A percentile compares a stretch with the other conserved stretches of the same genome.
Evolutionary conservation across 495 filamentous ascomycete species (phyloP).

Genomic region (Penicillium pulvis): DNA sequence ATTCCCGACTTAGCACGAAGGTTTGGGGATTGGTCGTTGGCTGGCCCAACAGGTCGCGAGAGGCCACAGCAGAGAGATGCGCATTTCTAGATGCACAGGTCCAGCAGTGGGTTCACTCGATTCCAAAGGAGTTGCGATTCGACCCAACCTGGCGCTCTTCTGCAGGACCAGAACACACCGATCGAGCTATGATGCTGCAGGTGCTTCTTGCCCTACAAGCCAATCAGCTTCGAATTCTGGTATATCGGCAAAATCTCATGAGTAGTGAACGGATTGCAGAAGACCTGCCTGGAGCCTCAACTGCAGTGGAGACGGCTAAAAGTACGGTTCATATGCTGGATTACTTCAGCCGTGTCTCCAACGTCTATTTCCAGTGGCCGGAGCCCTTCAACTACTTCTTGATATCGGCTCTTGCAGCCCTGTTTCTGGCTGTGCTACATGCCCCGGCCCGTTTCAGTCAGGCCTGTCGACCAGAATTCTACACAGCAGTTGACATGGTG

Average conservation of each 20-base stretch:
- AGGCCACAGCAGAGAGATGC: slow-evolving; percentile 61
- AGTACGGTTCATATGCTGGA: slow-evolving; percentile 74
- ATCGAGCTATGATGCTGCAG: slow-evolving; percentile 41
- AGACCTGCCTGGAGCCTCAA: slow-evolving; percentile 63
- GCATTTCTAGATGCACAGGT: slow-evolving; percentile 73
- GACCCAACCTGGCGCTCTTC: slow-evolving; percentile 40
- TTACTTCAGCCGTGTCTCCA: slow-evolving; percentile 68
- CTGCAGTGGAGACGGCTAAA: slow-evolving; percentile 72
- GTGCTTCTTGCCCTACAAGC: slow-evolving; percentile 64
- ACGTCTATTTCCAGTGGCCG: slow-evolving; percentile 74
- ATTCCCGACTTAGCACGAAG: slow-evolving; percentile 70
- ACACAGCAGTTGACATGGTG: slow-evolving; percentile 77
- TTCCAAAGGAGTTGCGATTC: slow-evolving; percentile 57
- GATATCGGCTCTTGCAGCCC: slow-evolving; percentile 71
- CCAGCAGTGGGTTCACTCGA: slow-evolving; percentile 70
- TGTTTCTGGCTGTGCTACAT: slow-evolving; percentile 79
- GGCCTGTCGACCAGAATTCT: slow-evolving; percentile 73
- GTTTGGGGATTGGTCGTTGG: slow-evolving; percentile 66
- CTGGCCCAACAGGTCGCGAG: slow-evolving; percentile 48
- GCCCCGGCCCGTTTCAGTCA: slow-evolving; percentile 72
- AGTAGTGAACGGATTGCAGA: slow-evolving; percentile 68
- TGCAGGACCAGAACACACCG: slow-evolving; percentile 32
- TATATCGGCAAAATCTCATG: slow-evolving; percentile 77
- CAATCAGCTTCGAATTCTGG: slow-evolving; percentile 79
- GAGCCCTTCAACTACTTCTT: slow-evolving; percentile 86